These are phyloP conservation scores for Lithospermum erythrorhizon DNA, from an alignment of 257 asterid genomes.

Conservation along the genomic window DNA sequence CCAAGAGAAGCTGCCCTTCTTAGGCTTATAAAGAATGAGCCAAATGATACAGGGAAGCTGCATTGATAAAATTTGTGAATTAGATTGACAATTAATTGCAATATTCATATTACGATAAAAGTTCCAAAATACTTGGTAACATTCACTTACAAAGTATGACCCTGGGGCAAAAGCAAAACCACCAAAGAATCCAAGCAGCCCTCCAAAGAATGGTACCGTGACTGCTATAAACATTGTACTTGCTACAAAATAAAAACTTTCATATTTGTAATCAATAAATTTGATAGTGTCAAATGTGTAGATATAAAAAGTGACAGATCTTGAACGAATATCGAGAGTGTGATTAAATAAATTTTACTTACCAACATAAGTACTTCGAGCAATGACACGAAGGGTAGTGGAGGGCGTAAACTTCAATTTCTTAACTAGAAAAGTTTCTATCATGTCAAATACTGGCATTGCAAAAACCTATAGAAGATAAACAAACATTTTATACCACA, in stretches of 20 bases:
- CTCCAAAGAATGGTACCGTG: conserved; percentile 81
- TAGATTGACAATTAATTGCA: neutral
- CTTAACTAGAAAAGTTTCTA: neutral
- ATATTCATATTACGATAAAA: neutral
- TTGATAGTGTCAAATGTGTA: no score
- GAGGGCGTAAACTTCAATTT: neutral
- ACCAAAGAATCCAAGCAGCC: conserved; percentile 77
- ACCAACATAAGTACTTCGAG: conserved; percentile 1
- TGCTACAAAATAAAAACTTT: neutral
- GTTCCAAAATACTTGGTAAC: neutral
- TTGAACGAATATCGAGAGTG: no score
- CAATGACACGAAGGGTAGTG: neutral
- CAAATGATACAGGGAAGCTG: conserved; percentile 36
- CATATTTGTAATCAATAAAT: neutral
- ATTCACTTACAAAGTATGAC: conserved; percentile 43
- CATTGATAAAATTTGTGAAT: neutral
- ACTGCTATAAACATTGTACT: conserved; percentile 59
- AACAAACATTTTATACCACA: neutral
- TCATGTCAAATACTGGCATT: conserved; percentile 3
- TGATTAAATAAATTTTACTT: neutral
- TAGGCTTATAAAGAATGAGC: conserved; percentile 25
- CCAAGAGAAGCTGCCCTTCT: conserved; percentile 24
- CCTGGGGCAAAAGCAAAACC: conserved; percentile 88
- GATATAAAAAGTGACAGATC: no score
- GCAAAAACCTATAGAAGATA: neutral